Evolutionary conservation across 1,284 basidiomycete genomes (phyloP), one percentile per base, ranked within the genome.

Genomic region (Cutaneotrichosporon curvatum): DNA sequence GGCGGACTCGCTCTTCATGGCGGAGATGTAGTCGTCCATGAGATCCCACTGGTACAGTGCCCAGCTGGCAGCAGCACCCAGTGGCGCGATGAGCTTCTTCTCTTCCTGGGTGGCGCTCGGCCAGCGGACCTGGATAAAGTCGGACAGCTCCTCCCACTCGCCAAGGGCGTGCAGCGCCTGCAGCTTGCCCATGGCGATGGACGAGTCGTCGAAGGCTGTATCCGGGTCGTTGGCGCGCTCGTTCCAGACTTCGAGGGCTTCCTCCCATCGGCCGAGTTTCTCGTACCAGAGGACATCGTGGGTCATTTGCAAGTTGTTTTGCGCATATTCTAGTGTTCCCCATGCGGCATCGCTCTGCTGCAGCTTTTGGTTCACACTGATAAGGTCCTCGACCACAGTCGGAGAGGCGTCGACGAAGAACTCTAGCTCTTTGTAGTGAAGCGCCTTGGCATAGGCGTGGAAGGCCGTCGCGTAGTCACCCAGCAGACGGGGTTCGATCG

Each of bases 351-450:
- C 91, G 48, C 88, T 87, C 67, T 98, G 95, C 67, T 97, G 94
- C 10, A 99, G 78, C 62, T 88, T 87, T 33, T 92, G 96, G 74
- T 98, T 99, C 72, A 99, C 94, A 45, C 88, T 84, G 63, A 99
- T 96, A 14, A 99, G 79, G 19, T 89, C 84, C 63, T 98, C 94
- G 55, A 98, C 87, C 37, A 95, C 90, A 36, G 75, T 70, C 2
- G 72, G 64, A 2, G 67, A 69, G 6, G 83, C 79, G 60, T 95
- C 92, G 2, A 84, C 82, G 65, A 97, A 92, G 73, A 89, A 98
- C 70, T 98, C 95, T 36, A 95, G 79, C 63, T 99, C 95, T 70
- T 98, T 98, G 78, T 98, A 98, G 71, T 99, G 95, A 34, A 99
- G 77, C 0, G 95, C 94, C 68, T 98, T 98, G 12, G 95, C 95